Evolutionary conservation across 2,329 filamentous ascomycete genomes (phyloP), one percentile per base, ranked within the genome.

Genomic region (Nemania sp.): DNA sequence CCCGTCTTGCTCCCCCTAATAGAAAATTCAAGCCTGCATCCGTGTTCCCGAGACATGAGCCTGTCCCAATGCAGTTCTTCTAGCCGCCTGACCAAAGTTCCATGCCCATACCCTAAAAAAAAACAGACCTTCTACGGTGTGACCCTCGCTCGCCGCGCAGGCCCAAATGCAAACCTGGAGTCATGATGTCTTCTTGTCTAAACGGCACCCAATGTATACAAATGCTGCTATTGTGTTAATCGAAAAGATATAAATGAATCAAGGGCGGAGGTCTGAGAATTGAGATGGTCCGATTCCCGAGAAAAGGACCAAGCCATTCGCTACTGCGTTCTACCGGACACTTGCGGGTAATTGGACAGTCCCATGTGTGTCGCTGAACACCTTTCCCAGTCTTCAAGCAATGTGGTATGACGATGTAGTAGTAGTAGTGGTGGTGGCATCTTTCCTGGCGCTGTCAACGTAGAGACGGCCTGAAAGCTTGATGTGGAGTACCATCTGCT

Each of bases 271-370:
- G 25, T 18, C 32, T 37, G 7, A 15, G 29, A 48, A 29, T 29
- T 29, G 3, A 29, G 25, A 55, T 25, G 11, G 47, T 21, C n/a
- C 25, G 18, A n/a, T 35, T 32, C 11, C 18, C 2, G 37, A 43
- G 7, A 11, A 42, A 50, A 15, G 18, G 18, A 20, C 15, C 35
- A 1, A 48, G 43, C 39, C 39, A 18, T 21, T 39, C 17, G 20
- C 34, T 43, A 29, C 18, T 29, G 43, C 29, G 32, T 40, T 50
- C 18, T 13, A 21, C n/a, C 6, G 39, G 39, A 40, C 15, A 6
- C 6, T 77, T 40, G 75, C 11, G 71, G 69, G 25, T 7, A 29
- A 29, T 29, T 29, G 25, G 7, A 3, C 7, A 29, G 25, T 29
- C 25, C 35, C 35, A 39, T 11, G 11, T 11, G 15, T 39, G 35